Percentiles rank a stretch among this genome's conserved stretches.
These are phyloP conservation scores for Leucoagaricus sp. DNA, from an alignment of 1,284 basidiomycete genomes.

Conservation along the genomic window DNA sequence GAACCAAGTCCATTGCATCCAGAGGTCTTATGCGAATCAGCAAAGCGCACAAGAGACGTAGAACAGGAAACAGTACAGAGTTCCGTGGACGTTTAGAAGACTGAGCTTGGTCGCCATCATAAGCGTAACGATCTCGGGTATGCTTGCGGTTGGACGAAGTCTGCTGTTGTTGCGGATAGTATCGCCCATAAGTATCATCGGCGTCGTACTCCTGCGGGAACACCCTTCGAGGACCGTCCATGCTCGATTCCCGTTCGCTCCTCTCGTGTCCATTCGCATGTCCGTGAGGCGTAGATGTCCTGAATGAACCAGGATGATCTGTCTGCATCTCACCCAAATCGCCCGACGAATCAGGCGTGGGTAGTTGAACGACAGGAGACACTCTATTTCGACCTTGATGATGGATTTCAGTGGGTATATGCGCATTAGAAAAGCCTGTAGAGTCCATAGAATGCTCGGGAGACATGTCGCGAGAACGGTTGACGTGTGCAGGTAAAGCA, in stretches of 20 bases:
- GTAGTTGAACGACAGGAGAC: neutral
- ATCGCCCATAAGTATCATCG: neutral
- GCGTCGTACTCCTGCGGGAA: conserved; percentile 5
- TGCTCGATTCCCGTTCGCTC: neutral
- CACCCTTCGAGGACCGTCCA: neutral
- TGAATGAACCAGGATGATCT: neutral
- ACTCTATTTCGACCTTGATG: neutral
- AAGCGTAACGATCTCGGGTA: neutral
- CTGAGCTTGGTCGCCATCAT: neutral
- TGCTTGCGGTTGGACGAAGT: neutral
- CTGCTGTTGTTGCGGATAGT: conserved; percentile 1
- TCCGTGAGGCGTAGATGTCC: conserved; percentile 5
- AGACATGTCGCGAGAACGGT: neutral
- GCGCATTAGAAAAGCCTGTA: conserved; percentile 1
- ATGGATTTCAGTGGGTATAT: conserved; percentile 7
- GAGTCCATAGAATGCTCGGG: neutral
- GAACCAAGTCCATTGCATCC: neutral
- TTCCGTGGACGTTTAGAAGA: conserved; percentile 5
- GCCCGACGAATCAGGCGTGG: conserved; percentile 3
- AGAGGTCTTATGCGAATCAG: conserved; percentile 5
- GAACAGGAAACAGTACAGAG: neutral
- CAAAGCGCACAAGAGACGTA: neutral
- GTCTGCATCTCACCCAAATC: neutral
- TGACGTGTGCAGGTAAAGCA: neutral
- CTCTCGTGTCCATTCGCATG: neutral